A percentile compares a stretch with the other conserved stretches of the same genome.
Conservation (phyloP, 2,329 filamentous ascomycete species). For the Chrysoporthe deuterocubensis region DNA sequence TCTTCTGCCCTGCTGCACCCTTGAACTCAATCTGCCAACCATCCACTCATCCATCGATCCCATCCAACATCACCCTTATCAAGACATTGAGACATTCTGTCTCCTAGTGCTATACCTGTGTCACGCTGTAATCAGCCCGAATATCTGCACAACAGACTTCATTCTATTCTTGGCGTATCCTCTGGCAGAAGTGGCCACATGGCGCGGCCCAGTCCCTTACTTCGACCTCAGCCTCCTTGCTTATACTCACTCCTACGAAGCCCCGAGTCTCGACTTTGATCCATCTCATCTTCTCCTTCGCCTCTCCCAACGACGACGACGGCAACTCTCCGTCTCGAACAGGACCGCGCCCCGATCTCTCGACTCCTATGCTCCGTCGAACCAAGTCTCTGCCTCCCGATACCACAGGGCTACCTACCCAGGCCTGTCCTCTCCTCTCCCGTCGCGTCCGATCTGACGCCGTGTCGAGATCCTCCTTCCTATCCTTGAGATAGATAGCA, state of each 20-base stretch:
- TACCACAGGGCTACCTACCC: background rate
- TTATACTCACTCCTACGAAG: background rate
- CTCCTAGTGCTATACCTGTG: background rate
- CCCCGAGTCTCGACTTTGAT: background rate
- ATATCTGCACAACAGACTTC: too few relatives aligned
- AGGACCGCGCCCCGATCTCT: background rate
- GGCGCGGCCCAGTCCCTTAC: slow-evolving; percentile 14
- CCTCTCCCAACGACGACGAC: background rate
- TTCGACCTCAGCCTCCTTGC: slow-evolving; percentile 9
- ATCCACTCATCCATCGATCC: background rate
- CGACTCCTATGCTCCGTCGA: background rate
- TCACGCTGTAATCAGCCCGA: too few relatives aligned
- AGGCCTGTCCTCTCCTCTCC: background rate
- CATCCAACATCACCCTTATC: background rate
- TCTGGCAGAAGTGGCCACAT: slow-evolving; percentile 21
- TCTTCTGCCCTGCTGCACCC: background rate
- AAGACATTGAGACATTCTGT: background rate
- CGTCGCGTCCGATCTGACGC: background rate
- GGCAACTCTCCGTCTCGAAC: background rate
- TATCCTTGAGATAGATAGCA: background rate
- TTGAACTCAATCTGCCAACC: too few relatives aligned
- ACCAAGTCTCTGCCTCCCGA: background rate
- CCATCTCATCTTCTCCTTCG: background rate
- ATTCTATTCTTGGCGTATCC: background rate
- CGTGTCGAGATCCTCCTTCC: background rate